Evolutionary conservation across 108 stramenopile species (phyloP).

Genomic region (Epipyxis sp.): DNA sequence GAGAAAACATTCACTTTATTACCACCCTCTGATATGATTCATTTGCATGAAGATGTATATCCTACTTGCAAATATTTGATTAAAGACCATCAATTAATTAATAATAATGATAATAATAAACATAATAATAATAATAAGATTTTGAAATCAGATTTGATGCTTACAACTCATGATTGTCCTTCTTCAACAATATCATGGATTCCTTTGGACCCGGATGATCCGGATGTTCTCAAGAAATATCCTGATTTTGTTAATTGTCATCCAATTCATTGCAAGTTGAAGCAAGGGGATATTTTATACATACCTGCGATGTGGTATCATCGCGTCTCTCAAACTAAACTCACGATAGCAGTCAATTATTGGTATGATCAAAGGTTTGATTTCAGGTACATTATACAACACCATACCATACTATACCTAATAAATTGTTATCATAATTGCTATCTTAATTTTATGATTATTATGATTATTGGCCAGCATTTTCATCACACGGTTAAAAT

Average conservation of each 20-base stretch:
- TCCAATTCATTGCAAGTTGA: slow-evolving; percentile 20
- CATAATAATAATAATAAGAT: no score
- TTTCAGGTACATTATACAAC: slow-evolving; percentile 25
- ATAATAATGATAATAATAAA: no score
- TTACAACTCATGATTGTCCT: slow-evolving; percentile 27
- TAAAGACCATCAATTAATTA: neutral
- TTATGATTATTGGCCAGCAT: no score
- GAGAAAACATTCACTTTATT: slow-evolving; percentile 83
- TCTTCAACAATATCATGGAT: neutral
- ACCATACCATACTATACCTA: no score
- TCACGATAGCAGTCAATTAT: slow-evolving; percentile 87
- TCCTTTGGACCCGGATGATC: neutral
- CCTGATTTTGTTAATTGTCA: neutral
- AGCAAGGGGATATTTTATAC: slow-evolving; percentile 70
- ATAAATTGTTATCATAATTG: no score
- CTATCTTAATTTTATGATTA: no score
- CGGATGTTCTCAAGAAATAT: neutral
- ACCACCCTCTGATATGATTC: slow-evolving; percentile 76
- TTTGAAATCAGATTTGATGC: neutral
- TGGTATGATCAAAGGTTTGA: slow-evolving; percentile 97
- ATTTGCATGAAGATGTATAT: slow-evolving; percentile 55
- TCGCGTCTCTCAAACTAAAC: slow-evolving; percentile 77
- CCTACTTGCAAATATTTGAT: neutral
- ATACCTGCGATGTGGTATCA: slow-evolving; percentile 92
- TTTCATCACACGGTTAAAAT: no score